phyloP scores from a whole-genome alignment of 2,329 filamentous ascomycete species.

The Chaetomium olivaceum region DNA sequence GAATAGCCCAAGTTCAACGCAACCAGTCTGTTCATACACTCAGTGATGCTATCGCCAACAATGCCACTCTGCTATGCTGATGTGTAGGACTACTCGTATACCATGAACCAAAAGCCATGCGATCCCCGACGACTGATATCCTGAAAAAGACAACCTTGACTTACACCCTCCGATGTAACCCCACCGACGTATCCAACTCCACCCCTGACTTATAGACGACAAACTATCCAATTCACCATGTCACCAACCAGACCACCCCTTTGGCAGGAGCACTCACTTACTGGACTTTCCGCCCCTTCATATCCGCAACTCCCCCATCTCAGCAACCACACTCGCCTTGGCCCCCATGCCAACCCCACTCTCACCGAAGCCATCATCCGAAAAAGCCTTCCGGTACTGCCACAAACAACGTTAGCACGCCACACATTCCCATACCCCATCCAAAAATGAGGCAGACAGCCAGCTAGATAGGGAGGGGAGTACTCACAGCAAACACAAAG shows the following conservation, averaged over 20 bases:
- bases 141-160: not conserved
- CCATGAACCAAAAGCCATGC: not conserved
- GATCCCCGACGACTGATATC: not conserved
- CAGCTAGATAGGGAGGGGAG: not conserved
- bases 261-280: not conserved
- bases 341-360: not conserved
- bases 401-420: constrained; percentile 6
- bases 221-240: not conserved
- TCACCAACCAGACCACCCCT: too few species aligned
- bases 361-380: not conserved
- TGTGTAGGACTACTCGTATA: not conserved
- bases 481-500: constrained; percentile 77
- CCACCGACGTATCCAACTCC: not conserved
- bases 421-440: not conserved
- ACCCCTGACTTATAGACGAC: not conserved
- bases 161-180: not conserved
- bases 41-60: not conserved
- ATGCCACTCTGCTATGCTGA: not conserved
- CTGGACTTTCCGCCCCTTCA: not conserved
- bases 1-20: not conserved
- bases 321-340: not conserved
- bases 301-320: constrained; percentile 13
- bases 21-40: not conserved
- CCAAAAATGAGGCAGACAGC: too few species aligned
- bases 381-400: constrained; percentile 19